Evolutionary conservation across 192 early-diverging fungal genomes (phyloP).

Genomic region (Linnemannia exigua): DNA sequence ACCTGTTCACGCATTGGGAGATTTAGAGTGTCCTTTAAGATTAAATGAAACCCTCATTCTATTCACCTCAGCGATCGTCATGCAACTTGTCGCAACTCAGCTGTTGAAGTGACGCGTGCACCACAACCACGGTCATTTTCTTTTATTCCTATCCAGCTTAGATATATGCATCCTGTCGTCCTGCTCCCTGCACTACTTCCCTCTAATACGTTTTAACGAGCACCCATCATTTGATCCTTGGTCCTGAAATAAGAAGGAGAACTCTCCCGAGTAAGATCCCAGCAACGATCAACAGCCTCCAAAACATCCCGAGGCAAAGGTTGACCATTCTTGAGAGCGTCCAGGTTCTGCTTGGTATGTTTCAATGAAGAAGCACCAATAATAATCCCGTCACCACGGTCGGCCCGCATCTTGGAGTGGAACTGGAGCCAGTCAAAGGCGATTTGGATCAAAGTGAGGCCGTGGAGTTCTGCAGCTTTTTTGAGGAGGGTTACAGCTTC

Average conservation of each 20-base stretch:
- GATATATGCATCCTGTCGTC: neutral
- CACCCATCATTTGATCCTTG: conserved; percentile 52
- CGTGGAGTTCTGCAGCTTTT: conserved; percentile 39
- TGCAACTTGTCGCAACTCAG: too few species aligned
- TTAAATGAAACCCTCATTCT: too few species aligned
- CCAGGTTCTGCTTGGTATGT: conserved; percentile 60
- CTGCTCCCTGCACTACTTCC: neutral
- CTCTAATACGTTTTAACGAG: conserved; percentile 12
- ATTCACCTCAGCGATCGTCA: too few species aligned
- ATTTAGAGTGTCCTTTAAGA: conserved; percentile 7
- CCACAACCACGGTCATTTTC: too few species aligned
- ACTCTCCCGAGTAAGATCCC: conserved; percentile 58
- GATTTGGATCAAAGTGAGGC: conserved; percentile 46
- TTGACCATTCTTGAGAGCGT: conserved; percentile 62
- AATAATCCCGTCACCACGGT: conserved; percentile 53
- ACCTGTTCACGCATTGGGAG: conserved; percentile 63
- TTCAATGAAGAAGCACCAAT: conserved; percentile 59
- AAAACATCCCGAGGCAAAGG: conserved; percentile 67
- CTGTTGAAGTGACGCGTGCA: too few species aligned
- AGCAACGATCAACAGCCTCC: conserved; percentile 68
- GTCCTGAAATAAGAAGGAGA: conserved; percentile 56
- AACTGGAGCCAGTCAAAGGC: conserved; percentile 59
- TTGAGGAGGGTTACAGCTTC: conserved; percentile 64
- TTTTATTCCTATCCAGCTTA: neutral
- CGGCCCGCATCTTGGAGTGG: conserved; percentile 55